A percentile compares a stretch with the other conserved stretches of the same genome.
phyloP scores from a whole-genome alignment of 73 alveolate species.

The Paramecium bursaria region DNA sequence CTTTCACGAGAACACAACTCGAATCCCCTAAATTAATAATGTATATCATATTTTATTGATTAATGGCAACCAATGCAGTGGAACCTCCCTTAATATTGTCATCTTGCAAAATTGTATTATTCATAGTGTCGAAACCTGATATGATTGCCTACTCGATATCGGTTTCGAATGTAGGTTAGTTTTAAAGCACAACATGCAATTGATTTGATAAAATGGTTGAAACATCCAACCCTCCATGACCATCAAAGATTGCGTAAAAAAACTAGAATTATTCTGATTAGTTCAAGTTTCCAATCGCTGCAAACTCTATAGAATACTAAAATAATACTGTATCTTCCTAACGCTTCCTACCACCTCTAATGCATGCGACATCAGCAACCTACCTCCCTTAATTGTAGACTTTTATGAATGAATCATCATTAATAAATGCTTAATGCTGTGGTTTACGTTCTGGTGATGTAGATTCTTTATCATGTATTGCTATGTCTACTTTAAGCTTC shows the following conservation, averaged over 20 bases:
- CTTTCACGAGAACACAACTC: not conserved
- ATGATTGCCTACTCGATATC: no score
- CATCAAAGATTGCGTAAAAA: conserved; percentile 58
- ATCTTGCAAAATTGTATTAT: not conserved
- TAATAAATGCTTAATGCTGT: not conserved
- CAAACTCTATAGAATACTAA: conserved; percentile 3
- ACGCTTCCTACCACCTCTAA: conserved; percentile 39
- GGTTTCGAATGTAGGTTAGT: no score
- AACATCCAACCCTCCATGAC: conserved; percentile 45
- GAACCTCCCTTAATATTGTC: conserved; percentile 51
- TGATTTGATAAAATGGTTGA: conserved; percentile 18
- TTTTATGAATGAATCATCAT: conserved; percentile 15
- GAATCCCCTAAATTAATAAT: conserved; percentile 51
- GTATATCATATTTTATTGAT: not conserved
- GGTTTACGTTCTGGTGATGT: not conserved
- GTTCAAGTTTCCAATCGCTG: conserved; percentile 22
- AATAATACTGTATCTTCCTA: conserved; percentile 42
- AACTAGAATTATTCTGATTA: not conserved
- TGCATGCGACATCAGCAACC: conserved; percentile 54
- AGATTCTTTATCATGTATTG: not conserved
- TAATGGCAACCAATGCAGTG: conserved; percentile 22
- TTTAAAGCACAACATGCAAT: no score
- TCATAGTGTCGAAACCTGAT: no score
- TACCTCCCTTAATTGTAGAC: not conserved
- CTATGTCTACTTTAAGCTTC: not conserved